Base-by-base conservation (phyloP, 768 basidiomycete species). In the Butyriboletus loyo region DNA sequence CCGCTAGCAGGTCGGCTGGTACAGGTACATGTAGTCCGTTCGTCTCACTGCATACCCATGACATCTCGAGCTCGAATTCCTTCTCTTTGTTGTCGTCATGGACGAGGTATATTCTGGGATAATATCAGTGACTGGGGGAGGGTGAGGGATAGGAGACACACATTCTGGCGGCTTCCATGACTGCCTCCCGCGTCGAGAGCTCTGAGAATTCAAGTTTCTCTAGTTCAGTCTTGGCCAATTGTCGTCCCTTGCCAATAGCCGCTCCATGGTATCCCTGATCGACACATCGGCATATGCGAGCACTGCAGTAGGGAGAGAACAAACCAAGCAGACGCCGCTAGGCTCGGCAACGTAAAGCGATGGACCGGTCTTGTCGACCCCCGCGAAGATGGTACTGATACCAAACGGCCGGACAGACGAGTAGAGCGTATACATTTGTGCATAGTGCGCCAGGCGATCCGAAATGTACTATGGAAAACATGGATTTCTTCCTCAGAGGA, bases 11-110 rank as follows among this genome's bases (percentile, higher is more conserved):
- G 30, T 94, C 94, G 54, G 80, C 80, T 42, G 97, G 97, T 49
- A 99, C 92, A 24, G 84, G 81, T 24, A 83, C 77, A 71, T 98
- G 94, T 43, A 85, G 68, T 48, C 84, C 84, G 28, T 85, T 82
- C 30, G 88, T 90, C 72, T 96, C 92, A 31, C 83, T 79, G 35
- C 93, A 84, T 53, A 98, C 85, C 97, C 97, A 99, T 32, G 94
- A 90, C 80, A 99, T 83, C 72, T 99, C 97, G 25, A 99, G 82
- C 67, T 98, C 97, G 58, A 99, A 98, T 45, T 95, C 91, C 67
- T 98, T 98, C 75, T 98, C 95, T 71, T 98, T 97, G 55, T 90
- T 86, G 67, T 98, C 97, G 57, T 98, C 96, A 66, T 99, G 97
- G 15, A 97, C 94, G 36, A 92, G 82, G 72, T 99, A 93, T 67